Evolutionary conservation across 805 yeast genomes (phyloP).

Genomic region (Kazachstania taianensis): DNA sequence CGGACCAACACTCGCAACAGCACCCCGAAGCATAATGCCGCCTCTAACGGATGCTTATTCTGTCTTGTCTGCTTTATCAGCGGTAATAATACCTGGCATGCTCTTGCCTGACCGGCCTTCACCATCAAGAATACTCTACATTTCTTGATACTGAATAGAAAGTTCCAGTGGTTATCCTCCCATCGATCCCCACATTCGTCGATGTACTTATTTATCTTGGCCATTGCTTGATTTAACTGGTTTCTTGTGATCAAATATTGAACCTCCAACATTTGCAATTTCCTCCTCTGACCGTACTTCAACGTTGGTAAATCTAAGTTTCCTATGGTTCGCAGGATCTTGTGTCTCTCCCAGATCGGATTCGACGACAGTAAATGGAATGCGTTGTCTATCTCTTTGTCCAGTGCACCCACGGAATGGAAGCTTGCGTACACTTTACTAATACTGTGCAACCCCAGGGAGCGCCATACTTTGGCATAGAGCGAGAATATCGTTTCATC

Average conservation of each 20-base stretch:
- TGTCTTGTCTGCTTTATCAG: slow-evolving; percentile 39
- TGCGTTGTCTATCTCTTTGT: slow-evolving; percentile 7
- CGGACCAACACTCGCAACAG: slow-evolving; percentile 37
- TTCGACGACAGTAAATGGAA: slow-evolving; percentile 1
- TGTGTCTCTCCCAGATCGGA: slow-evolving; percentile 29
- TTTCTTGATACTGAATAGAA: slow-evolving; percentile 18
- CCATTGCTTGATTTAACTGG: slow-evolving; percentile 23
- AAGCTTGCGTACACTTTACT: slow-evolving; percentile 11
- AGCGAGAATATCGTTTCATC: slow-evolving; percentile 1
- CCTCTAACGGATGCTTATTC: slow-evolving; percentile 36
- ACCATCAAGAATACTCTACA: slow-evolving; percentile 28
- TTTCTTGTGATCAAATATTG: slow-evolving; percentile 31
- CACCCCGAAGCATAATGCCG: slow-evolving; percentile 38
- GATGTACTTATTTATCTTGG: slow-evolving; percentile 13
- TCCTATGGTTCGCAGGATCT: slow-evolving; percentile 32
- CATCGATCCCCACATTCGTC: slow-evolving; percentile 14
- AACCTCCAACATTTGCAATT: slow-evolving; percentile 33
- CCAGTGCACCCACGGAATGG: not conserved
- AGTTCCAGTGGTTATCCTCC: slow-evolving; percentile 26
- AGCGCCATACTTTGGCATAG: slow-evolving; percentile 12
- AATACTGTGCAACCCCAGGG: slow-evolving; percentile 13
- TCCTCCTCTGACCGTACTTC: slow-evolving; percentile 29
- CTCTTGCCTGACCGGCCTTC: slow-evolving; percentile 40
- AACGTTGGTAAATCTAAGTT: slow-evolving; percentile 30
- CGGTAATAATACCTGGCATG: slow-evolving; percentile 40